Conservation (phyloP, 345 rosid genomes). For the Gossypium rotundifolium region DNA sequence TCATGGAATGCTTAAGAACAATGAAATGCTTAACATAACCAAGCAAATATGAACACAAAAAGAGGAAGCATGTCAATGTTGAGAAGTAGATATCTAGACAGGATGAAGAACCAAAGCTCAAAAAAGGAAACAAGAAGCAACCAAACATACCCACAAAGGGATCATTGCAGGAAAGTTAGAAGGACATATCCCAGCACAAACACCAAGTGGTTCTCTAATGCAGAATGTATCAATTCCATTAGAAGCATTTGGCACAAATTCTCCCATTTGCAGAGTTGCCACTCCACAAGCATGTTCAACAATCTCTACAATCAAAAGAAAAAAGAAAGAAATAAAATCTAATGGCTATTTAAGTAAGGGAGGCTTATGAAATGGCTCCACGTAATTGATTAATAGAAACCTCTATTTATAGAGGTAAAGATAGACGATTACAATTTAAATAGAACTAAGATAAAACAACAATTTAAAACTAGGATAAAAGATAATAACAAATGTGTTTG, state of each 20-base stretch:
- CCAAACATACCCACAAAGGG: conserved; percentile 38
- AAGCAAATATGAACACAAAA: neutral
- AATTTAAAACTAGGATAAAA: too few relatives aligned
- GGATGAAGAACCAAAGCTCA: conserved; percentile 4
- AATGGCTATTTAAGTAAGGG: neutral
- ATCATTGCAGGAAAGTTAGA: conserved; percentile 32
- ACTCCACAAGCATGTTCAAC: conserved; percentile 47
- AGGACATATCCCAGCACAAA: conserved; percentile 44
- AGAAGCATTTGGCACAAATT: conserved; percentile 35
- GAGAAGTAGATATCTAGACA: neutral
- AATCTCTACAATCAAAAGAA: conserved; percentile 28
- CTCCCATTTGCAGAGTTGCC: conserved; percentile 36
- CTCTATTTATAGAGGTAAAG: too few relatives aligned
- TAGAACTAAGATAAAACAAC: too few relatives aligned
- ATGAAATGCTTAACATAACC: neutral
- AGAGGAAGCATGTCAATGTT: neutral
- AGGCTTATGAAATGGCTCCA: too few relatives aligned
- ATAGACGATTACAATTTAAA: too few relatives aligned
- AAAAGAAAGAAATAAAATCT: conserved; percentile 6
- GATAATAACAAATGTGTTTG: too few relatives aligned
- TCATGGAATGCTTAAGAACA: neutral
- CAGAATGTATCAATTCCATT: conserved; percentile 39
- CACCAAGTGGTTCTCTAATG: conserved; percentile 40
- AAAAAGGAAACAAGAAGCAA: conserved; percentile 13
- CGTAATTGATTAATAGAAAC: too few relatives aligned